phyloP scores from a whole-genome alignment of 352 stramenopile species.

The Globisporangium orthogonon region DNA sequence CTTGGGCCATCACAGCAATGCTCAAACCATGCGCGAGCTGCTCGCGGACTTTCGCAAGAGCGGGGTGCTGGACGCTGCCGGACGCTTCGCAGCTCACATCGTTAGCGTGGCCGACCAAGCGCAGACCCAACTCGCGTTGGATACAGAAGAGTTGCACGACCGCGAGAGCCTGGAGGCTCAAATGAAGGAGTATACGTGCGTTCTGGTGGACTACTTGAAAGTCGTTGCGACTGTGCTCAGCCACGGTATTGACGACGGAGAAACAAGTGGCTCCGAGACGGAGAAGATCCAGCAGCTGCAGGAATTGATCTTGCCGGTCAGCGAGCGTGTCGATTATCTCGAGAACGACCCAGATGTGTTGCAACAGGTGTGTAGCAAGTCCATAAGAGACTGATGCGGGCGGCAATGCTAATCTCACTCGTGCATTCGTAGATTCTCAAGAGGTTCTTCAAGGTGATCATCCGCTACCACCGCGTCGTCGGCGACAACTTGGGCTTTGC shows the following conservation, averaged over 20 bases:
- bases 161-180: conserved; percentile 1
- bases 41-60: conserved; percentile 4
- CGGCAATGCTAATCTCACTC: neutral
- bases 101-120: conserved; percentile 4
- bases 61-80: conserved; percentile 10
- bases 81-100: conserved; percentile 12
- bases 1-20: conserved; percentile 6
- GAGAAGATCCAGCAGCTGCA: conserved; percentile 13
- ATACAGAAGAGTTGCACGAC: neutral
- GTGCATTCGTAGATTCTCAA: conserved; percentile 14
- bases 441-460: conserved; percentile 20
- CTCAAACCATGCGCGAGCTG: conserved; percentile 4
- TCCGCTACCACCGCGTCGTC: conserved; percentile 17
- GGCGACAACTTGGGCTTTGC: conserved; percentile 16
- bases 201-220: conserved; percentile 16
- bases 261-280: neutral
- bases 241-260: conserved; percentile 4
- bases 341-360: conserved; percentile 4
- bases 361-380: conserved; percentile 9
- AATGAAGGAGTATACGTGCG: conserved; percentile 10
- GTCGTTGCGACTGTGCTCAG: conserved; percentile 8
- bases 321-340: conserved; percentile 6
- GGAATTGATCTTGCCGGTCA: conserved; percentile 11
- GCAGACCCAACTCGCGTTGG: conserved; percentile 6
- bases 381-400: neutral